Evolutionary conservation across 495 filamentous ascomycete genomes (phyloP).

Genomic region (Penicillium simplicissimum): DNA sequence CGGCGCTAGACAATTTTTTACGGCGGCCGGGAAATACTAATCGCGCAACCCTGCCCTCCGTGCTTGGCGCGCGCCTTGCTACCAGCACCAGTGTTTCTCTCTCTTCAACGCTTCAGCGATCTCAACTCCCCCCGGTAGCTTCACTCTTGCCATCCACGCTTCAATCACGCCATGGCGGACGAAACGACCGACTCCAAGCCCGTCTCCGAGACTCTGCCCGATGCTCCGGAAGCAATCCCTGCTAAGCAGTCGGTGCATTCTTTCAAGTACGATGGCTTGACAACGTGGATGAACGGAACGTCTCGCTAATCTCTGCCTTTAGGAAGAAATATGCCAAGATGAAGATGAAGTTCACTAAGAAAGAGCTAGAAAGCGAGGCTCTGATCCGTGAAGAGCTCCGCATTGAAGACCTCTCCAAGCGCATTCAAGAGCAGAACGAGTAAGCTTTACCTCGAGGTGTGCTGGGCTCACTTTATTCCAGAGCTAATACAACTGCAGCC

Average conservation of each 20-base stretch:
- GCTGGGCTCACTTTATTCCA: not conserved
- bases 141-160: not conserved
- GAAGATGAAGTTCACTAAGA: slow-evolving; percentile 78
- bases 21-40: slow-evolving; percentile 35
- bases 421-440: slow-evolving; percentile 88
- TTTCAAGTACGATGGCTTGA: slow-evolving; percentile 39
- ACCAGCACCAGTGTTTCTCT: not conserved
- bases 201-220: slow-evolving; percentile 33
- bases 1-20: slow-evolving; percentile 30
- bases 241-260: slow-evolving; percentile 43
- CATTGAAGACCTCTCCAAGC: slow-evolving; percentile 69
- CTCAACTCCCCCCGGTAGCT: not conserved
- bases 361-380: slow-evolving; percentile 75
- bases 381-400: slow-evolving; percentile 77
- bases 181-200: slow-evolving; percentile 29
- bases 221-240: slow-evolving; percentile 35
- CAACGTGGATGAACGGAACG: slow-evolving; percentile 4
- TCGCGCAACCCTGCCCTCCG: slow-evolving; percentile 24
- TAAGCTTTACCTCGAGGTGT: slow-evolving; percentile 32
- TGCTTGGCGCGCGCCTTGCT: slow-evolving; percentile 27
- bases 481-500: slow-evolving; percentile 46
- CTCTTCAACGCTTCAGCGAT: slow-evolving; percentile 11
- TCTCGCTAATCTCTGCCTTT: slow-evolving; percentile 37
- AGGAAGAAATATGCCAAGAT: slow-evolving; percentile 98
- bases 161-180: slow-evolving; percentile 32